Base-by-base conservation (phyloP, 805 yeast species). In the Alloascoidea hylecoeti region DNA sequence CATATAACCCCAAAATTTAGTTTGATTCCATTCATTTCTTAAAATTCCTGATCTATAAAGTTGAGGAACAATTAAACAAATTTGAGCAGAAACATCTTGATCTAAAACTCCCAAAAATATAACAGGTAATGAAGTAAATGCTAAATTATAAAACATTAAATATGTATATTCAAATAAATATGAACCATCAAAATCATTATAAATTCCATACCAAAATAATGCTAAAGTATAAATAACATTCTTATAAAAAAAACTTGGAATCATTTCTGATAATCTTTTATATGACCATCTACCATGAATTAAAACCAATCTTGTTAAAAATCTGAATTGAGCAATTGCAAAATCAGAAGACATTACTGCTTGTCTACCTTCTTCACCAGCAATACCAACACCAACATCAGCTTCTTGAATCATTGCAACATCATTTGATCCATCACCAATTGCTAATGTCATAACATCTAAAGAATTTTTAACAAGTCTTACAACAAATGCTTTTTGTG, bases 401-500 rank as follows among this genome's bases (percentile, higher is more conserved):
- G 94, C 92, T 18, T 86, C 76, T 56, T 82, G 94, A 46, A 82
- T 82, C 94, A 82, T 82, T 9, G 94, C 88, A 44, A 82, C 94
- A 60, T 82, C 94, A 53, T 82, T 82, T 15, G 92, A 76, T 39
- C 94, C 94, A 58, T 82, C 94, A 47, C 94, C 94, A 52, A 82
- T 80, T 4, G 92, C 89, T 41, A 82, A 58, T 1, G 94, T 82
- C 88, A 82, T 82, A 18, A 82, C 94, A 44, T 74, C 75, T 35
- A 82, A 61, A 15, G 75, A 68, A 18, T 75, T 72, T 51, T 78
- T 81, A n/a, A 82, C 92, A 45, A 82, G 56, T 46, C 71, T 75
- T 18, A 81, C 89, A 40, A 82, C 89, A n/a, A 76, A 72, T 13
- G 92, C 92, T 51, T 82, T 82, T 52, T 82, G 94, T 32, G 89